Evolutionary conservation across 768 basidiomycete species (phyloP), one percentile per base, ranked within the genome.

Genomic region (Bullera alba): DNA sequence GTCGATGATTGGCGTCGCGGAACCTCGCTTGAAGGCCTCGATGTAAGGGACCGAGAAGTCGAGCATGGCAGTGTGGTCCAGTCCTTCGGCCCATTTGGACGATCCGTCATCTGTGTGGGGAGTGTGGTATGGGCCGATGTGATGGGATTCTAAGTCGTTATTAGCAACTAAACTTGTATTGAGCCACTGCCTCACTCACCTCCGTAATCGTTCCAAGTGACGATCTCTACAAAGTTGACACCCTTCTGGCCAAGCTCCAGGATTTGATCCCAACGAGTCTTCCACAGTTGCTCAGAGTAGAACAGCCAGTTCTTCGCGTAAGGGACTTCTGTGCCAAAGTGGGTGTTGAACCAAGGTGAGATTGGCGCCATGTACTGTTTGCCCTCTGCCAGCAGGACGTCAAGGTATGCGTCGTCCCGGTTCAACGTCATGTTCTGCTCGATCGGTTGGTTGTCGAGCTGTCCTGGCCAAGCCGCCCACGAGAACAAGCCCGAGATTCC

Each of bases 251-350:
- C 53, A 17, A 70, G 38, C 22, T 41, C 30, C 21, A 71, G 46
- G 37, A 71, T 63, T 52, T 71, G 60, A 16, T 69, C 60, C 70
- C 71, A 71, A 30, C 71, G 44, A 19, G 62, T 55, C 51, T 65
- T 61, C 66, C 65, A 70, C 0, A 73, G 50, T 14, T 58, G 50
- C 47, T 72, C 71, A 37, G 63, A 62, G 48, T 64, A 58, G 59
- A 70, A 73, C 10, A 69, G 19, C 67, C 69, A 73, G 60, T 73
- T 73, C 53, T 73, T 73, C 39, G 57, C 46, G 45, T 65, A 72
- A 8, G 70, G 50, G 6, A 67, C 65, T 32, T 69, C 66, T 28
- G 53, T 47, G 12, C 65, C 63, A 35, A 69, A 70, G 46, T 72
- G 71, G 1, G 71, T 70, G 34, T 54, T 64, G 62, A 72, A 67